Base-by-base conservation (phyloP, 345 rosid genomes). In the Gossypium herbaceum region DNA sequence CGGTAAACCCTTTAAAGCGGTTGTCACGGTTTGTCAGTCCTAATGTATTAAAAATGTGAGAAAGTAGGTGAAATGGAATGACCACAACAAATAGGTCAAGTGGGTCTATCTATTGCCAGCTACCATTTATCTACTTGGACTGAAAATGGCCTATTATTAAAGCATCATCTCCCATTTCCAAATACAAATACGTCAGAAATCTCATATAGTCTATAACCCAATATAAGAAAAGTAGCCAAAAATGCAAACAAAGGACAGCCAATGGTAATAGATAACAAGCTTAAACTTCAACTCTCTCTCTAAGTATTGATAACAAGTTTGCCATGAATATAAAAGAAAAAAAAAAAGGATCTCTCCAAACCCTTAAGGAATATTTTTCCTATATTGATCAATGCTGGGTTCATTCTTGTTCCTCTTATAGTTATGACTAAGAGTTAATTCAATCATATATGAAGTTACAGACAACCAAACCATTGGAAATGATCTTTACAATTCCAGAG, bases 91-190 rank as follows among this genome's bases (percentile, higher is more conserved):
- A 58, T 22, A 19, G 52, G 8, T 57, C 39, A 19, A 57, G 19
- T 41, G 50, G 52, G 66, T 57, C 54, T 41, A 56, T 3, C 65
- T 41, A 56, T 3, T 17, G 47, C 27, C 57, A 27, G 74, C 62
- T 54, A 71, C 50, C 20, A 6, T 39, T 16, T 12, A 71, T 71
- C 43, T 3, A 56, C 16, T 55, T 20, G 20, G 19, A 72, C 64
- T 24, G 9, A 20, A 73, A 59, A 73, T 58, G 9, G 4, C 39
- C 65, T 22, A 58, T 12, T 45, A 22, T 57, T 73, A 24, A 58
- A 20, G 20, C 39, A 56, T 64, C 75, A 73, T 20, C 10, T 58
- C 25, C 10, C 43, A 56, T 73, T 58, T 45, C 75, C 65, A 24
- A 24, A 16, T 25, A 45, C 13, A 73, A n/a, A 41, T 20, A 72